These are phyloP conservation scores for Tolypocladium tropicale DNA, from an alignment of 2,329 filamentous ascomycete species.

Conservation along the genomic window DNA sequence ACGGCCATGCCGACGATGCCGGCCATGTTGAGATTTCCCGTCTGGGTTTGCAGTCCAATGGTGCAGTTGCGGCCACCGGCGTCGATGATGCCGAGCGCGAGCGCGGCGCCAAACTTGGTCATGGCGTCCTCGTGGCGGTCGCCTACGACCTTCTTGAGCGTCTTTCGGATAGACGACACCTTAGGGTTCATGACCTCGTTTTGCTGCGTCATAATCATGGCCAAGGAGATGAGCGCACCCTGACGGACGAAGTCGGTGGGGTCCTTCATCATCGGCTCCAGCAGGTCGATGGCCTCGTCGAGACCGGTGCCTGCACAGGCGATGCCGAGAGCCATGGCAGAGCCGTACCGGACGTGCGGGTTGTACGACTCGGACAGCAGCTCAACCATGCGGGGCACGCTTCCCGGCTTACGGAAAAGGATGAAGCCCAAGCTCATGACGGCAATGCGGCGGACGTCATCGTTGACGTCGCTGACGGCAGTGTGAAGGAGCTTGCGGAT, in stretches of 20 bases:
- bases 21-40: slow-evolving; percentile 96
- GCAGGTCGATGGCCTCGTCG: slow-evolving; percentile 88
- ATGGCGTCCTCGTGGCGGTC: slow-evolving; percentile 98
- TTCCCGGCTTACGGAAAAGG: slow-evolving; percentile 93
- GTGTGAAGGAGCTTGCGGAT: slow-evolving; percentile 92
- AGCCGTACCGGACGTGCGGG: slow-evolving; percentile 94
- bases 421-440: slow-evolving; percentile 99
- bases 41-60: slow-evolving; percentile 94
- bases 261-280: slow-evolving; percentile 99
- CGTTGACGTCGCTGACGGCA: slow-evolving; percentile 95
- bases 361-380: slow-evolving; percentile 97
- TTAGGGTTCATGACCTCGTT: slow-evolving; percentile 99
- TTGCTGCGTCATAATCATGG: slow-evolving; percentile 99
- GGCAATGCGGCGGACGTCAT: slow-evolving; percentile 89
- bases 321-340: slow-evolving; percentile 96
- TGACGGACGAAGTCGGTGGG: slow-evolving; percentile 97
- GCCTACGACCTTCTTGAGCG: slow-evolving; percentile 83
- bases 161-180: slow-evolving; percentile 82
- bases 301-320: slow-evolving; percentile 94
- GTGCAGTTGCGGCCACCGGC: slow-evolving; percentile 97
- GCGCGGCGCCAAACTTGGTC: slow-evolving; percentile 94
- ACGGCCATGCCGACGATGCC: slow-evolving; percentile 97
- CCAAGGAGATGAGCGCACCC: slow-evolving; percentile 82
- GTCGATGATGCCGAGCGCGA: slow-evolving; percentile 94
- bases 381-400: slow-evolving; percentile 97